These are phyloP conservation scores for Triticum turgidum DNA, from an alignment of 176 grass and related monocot species.

Conservation along the genomic window DNA sequence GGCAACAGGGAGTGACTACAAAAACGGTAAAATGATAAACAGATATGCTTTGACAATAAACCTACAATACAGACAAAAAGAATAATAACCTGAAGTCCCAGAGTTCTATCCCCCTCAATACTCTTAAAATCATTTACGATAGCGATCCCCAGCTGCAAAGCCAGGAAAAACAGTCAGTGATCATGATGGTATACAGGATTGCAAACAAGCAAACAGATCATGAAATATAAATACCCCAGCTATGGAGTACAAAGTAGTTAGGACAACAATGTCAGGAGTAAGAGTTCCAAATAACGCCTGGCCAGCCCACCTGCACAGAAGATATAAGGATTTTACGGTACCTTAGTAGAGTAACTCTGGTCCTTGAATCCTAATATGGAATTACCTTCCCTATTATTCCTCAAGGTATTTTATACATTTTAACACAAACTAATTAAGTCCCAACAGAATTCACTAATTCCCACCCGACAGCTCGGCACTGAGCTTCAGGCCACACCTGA, in stretches of 20 bases:
- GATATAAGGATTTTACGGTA: not conserved
- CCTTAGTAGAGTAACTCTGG: not conserved
- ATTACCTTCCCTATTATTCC: not conserved
- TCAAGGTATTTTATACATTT: not conserved
- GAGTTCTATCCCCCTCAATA: conserved; percentile 64
- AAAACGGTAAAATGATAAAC: conserved; percentile 21
- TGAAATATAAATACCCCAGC: conserved; percentile 65
- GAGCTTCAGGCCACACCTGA: not conserved
- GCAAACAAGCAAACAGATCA: conserved; percentile 29
- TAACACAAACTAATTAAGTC: not conserved
- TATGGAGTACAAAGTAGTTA: conserved; percentile 87
- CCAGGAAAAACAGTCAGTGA: conserved; percentile 9
- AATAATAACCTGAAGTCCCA: conserved; percentile 65
- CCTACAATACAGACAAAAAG: conserved; percentile 3
- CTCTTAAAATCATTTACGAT: conserved; percentile 87
- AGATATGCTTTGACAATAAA: not conserved
- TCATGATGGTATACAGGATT: conserved; percentile 5
- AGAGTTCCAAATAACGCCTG: conserved; percentile 96
- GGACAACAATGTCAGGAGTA: conserved; percentile 86
- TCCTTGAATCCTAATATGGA: not conserved
- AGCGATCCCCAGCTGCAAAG: conserved; percentile 63
- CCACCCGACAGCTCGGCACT: not conserved
- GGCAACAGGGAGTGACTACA: conserved; percentile 94
- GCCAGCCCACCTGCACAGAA: conserved; percentile 86
- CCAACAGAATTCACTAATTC: conserved; percentile 10